phyloP scores from a whole-genome alignment of 2,329 filamentous ascomycete genomes.

The Neofusicoccum kwambonambiense region DNA sequence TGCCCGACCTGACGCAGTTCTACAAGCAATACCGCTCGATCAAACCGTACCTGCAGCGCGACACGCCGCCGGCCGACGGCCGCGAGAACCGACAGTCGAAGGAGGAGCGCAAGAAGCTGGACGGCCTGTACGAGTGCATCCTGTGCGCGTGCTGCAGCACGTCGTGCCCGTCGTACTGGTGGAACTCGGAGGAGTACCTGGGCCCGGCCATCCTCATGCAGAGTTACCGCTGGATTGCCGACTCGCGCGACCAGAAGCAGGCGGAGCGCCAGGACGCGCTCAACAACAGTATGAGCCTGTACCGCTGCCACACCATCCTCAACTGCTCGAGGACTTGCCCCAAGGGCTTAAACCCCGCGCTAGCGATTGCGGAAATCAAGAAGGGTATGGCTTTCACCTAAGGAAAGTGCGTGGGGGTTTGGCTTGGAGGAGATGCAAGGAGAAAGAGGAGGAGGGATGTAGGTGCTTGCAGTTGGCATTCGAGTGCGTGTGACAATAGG shows the following conservation, averaged over 20 bases:
- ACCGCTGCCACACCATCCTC: slow-evolving; percentile 98
- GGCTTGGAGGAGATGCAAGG: background rate
- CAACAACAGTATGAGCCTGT: slow-evolving; percentile 98
- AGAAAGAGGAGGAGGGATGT: background rate
- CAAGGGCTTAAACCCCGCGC: slow-evolving; percentile 94
- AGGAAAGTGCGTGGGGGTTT: background rate
- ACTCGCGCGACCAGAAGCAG: slow-evolving; percentile 89
- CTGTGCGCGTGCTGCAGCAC: slow-evolving; percentile 99
- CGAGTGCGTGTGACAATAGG: background rate
- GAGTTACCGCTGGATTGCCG: slow-evolving; percentile 95
- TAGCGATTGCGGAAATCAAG: slow-evolving; percentile 97
- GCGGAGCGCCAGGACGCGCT: slow-evolving; percentile 84
- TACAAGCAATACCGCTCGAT: slow-evolving; percentile 99
- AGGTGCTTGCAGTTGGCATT: background rate
- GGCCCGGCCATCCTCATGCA: slow-evolving; percentile 95
- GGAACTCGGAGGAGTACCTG: slow-evolving; percentile 98
- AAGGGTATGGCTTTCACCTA: slow-evolving; percentile 75
- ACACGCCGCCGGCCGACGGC: slow-evolving; percentile 79
- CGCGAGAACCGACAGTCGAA: slow-evolving; percentile 89
- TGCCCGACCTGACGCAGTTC: slow-evolving; percentile 96
- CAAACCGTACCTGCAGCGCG: slow-evolving; percentile 95
- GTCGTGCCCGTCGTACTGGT: slow-evolving; percentile 99
- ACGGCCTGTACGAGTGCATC: slow-evolving; percentile 98
- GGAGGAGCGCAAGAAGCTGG: slow-evolving; percentile 92
- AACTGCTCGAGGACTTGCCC: slow-evolving; percentile 98